Evolutionary conservation across 1,284 basidiomycete species (phyloP).

Genomic region (Testicularia cyperi): DNA sequence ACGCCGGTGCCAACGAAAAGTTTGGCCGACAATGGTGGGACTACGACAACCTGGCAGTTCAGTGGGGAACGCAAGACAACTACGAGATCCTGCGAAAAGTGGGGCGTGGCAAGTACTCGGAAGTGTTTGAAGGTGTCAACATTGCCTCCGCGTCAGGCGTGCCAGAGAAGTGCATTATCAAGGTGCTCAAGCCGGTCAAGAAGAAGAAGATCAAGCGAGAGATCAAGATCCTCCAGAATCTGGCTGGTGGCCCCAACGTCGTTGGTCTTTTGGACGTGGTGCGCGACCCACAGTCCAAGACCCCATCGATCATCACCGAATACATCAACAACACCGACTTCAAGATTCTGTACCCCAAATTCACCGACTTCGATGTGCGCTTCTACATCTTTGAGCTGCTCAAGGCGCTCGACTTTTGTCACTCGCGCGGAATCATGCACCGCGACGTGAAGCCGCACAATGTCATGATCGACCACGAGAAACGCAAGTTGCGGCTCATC

Average conservation of each 20-base stretch:
- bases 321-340: constrained; percentile 98
- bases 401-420: constrained; percentile 96
- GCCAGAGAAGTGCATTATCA: constrained; percentile 93
- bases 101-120: constrained; percentile 77
- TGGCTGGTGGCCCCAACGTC: constrained; percentile 90
- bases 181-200: constrained; percentile 98
- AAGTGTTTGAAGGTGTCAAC: constrained; percentile 93
- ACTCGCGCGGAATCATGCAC: constrained; percentile 98
- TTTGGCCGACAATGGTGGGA: constrained; percentile 68
- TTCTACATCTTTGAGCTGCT: constrained; percentile 96
- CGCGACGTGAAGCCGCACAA: constrained; percentile 99
- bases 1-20: constrained; percentile 67
- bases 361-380: constrained; percentile 90
- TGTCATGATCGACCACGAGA: constrained; percentile 99
- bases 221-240: constrained; percentile 97
- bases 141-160: constrained; percentile 70
- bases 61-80: constrained; percentile 75
- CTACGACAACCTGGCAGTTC: constrained; percentile 63
- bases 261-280: constrained; percentile 88
- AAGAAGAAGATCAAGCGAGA: constrained; percentile 99
- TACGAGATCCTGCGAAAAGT: constrained; percentile 98
- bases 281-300: constrained; percentile 84
- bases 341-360: constrained; percentile 92
- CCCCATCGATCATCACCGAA: constrained; percentile 96
- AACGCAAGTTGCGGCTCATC: constrained; percentile 89